A percentile compares a stretch with the other conserved stretches of the same genome.
Evolutionary conservation across 2,329 filamentous ascomycete genomes (phyloP).

Genomic region (Phaeosphaeria sp.): DNA sequence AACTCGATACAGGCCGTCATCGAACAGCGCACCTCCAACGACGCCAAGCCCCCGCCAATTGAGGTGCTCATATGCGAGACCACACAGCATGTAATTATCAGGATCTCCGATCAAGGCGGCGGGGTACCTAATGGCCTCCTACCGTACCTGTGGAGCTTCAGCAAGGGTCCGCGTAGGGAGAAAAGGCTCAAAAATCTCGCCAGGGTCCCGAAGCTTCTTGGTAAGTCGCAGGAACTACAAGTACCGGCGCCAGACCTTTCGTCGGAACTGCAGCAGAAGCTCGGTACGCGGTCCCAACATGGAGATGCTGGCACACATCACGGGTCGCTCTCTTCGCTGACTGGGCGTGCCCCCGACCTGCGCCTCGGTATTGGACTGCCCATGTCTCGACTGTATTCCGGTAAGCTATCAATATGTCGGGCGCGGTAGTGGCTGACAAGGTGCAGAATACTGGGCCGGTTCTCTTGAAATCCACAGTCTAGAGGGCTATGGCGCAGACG

Average conservation of each 20-base stretch:
- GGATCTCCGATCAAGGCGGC: slow-evolving; percentile 93
- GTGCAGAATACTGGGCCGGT: slow-evolving; percentile 89
- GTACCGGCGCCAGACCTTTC: slow-evolving; percentile 40
- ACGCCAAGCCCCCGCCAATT: slow-evolving; percentile 74
- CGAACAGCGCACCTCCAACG: slow-evolving; percentile 67
- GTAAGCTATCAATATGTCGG: slow-evolving; percentile 14
- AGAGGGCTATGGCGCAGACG: slow-evolving; percentile 95
- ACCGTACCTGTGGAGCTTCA: slow-evolving; percentile 95
- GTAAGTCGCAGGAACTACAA: slow-evolving; percentile 86
- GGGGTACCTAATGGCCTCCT: slow-evolving; percentile 86
- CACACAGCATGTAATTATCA: slow-evolving; percentile 92
- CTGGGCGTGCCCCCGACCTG: slow-evolving; percentile 83
- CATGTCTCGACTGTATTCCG: slow-evolving; percentile 88
- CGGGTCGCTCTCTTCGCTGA: slow-evolving; percentile 79
- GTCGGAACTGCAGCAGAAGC: slow-evolving; percentile 22
- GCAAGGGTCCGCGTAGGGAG: slow-evolving; percentile 83
- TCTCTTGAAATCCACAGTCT: slow-evolving; percentile 89
- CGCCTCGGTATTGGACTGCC: slow-evolving; percentile 92
- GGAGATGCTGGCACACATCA: slow-evolving; percentile 42
- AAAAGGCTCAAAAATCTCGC: slow-evolving; percentile 83
- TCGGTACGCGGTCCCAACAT: slow-evolving; percentile 28
- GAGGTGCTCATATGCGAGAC: slow-evolving; percentile 95
- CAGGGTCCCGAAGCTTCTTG: slow-evolving; percentile 88
- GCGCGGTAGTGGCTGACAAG: not conserved
- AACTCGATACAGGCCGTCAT: slow-evolving; percentile 95